Base-by-base conservation (phyloP, 495 filamentous ascomycete genomes). In the Xylaria palmicola region DNA sequence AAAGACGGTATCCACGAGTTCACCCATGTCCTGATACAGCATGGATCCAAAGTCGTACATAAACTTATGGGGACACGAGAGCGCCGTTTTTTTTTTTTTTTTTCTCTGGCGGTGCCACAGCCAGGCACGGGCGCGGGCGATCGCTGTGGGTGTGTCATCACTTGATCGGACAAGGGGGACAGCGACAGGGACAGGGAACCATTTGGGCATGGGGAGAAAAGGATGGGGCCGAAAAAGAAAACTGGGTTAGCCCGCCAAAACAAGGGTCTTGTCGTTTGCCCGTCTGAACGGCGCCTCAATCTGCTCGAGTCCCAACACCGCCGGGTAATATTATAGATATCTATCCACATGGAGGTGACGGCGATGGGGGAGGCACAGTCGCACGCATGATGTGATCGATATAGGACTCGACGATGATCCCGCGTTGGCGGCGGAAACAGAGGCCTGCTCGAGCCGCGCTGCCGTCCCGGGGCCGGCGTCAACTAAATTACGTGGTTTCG, bases 201-300 rank as follows among this genome's bases (percentile, higher is more conserved):
- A n/a, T n/a, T n/a, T n/a, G n/a, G n/a, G n/a, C n/a, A n/a, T n/a
- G n/a, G n/a, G n/a, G n/a, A n/a, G n/a, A n/a, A n/a, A n/a, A n/a
- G n/a, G n/a, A n/a, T 51, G 48, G 48, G 48, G 48, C 55, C 17
- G 43, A 44, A 58, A 58, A 49, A 22, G 30, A 48, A 58, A 58
- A 39, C 4, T 22, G n/a, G 10, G 13, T 20, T 19, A 56, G 20
- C 48, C 26, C n/a, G 17, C 29, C 50, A 10, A 27, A 26, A 47
- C 54, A 45, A 47, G 54, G 54, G 41, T 57, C n/a, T n/a, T n/a
- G n/a, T 36, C 13, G 52, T 40, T 41, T 55, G 36, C 52, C 20
- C 39, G 10, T 9, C 20, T 30, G 8, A 50, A 50, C 29, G 29
- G 48, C 48, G 48, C 29, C 29, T 50, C 50, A 53, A 41, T 41